Conservation (phyloP, 2,329 filamentous ascomycete species). For the Colletotrichum sp. region DNA sequence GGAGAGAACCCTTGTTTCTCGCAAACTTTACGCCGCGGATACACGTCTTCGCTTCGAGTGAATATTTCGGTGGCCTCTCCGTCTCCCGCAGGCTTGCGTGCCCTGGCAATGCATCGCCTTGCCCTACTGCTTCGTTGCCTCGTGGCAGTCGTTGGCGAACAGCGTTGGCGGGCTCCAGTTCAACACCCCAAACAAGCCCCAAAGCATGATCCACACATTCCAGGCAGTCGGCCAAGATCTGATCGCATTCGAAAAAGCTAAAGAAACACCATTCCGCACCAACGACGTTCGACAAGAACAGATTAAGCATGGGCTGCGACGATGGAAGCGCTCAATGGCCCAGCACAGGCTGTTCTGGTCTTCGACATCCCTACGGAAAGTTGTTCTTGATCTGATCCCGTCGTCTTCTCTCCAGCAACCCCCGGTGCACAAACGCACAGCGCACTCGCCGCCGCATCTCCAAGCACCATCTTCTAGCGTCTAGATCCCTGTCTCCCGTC, state of each 20-base stretch:
- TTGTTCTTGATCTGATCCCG: neutral
- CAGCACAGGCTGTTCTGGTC: neutral
- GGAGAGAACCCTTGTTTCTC: neutral
- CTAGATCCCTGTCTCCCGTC: slow-evolving; percentile 14
- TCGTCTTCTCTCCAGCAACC: neutral
- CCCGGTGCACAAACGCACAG: neutral
- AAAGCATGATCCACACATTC: slow-evolving; percentile 21
- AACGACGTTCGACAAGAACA: neutral
- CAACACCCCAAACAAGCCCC: slow-evolving; percentile 2
- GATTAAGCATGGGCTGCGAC: neutral
- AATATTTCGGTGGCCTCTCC: neutral
- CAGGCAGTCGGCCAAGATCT: slow-evolving; percentile 18
- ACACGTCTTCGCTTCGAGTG: neutral
- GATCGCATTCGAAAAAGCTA: slow-evolving; percentile 7
- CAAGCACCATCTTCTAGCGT: neutral
- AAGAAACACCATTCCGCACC: neutral
- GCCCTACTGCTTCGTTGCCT: neutral
- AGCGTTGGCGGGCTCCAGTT: neutral
- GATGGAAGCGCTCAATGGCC: neutral
- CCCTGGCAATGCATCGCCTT: neutral
- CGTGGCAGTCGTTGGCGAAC: neutral
- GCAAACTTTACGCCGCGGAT: neutral
- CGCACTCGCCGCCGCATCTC: neutral
- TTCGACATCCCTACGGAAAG: neutral
- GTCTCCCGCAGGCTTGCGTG: neutral